Evolutionary conservation across 805 yeast species (phyloP).

Genomic region (Starmerella stellata): DNA sequence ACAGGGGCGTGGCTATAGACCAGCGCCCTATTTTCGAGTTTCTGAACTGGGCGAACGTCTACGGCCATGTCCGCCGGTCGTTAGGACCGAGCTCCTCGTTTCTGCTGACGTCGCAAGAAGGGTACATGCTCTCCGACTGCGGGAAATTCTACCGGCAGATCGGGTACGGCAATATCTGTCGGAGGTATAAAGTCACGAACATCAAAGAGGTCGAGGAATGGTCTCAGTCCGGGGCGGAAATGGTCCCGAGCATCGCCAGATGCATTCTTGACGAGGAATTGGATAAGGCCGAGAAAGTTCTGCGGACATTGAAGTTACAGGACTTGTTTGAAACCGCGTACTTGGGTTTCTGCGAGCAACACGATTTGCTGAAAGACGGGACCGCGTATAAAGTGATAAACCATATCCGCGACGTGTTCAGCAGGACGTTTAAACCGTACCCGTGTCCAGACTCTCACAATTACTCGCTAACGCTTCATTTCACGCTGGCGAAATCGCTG

Average conservation of each 20-base stretch:
- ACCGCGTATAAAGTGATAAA: not conserved
- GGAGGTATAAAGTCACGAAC: not conserved
- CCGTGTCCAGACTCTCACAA: not conserved
- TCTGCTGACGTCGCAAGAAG: not conserved
- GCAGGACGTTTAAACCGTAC: not conserved
- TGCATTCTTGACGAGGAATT: not conserved
- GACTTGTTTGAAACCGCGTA: not conserved
- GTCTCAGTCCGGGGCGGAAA: not conserved
- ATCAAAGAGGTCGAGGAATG: not conserved
- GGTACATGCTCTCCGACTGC: not conserved
- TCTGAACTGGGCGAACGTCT: not conserved
- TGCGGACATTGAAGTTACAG: not conserved
- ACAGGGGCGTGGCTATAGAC: not conserved
- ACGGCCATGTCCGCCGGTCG: not conserved
- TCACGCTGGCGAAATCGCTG: not conserved
- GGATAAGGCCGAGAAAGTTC: not conserved
- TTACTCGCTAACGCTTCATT: not conserved
- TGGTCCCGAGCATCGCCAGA: not conserved
- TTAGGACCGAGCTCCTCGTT: not conserved
- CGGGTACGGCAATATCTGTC: not conserved
- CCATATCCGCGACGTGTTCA: not conserved
- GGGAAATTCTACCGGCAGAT: not conserved
- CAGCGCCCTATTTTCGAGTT: not conserved
- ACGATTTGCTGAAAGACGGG: not conserved
- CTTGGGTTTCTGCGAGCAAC: not conserved